These are phyloP conservation scores for Spathaspora passalidarum DNA, from an alignment of 805 yeast genomes.

Conservation along the genomic window DNA sequence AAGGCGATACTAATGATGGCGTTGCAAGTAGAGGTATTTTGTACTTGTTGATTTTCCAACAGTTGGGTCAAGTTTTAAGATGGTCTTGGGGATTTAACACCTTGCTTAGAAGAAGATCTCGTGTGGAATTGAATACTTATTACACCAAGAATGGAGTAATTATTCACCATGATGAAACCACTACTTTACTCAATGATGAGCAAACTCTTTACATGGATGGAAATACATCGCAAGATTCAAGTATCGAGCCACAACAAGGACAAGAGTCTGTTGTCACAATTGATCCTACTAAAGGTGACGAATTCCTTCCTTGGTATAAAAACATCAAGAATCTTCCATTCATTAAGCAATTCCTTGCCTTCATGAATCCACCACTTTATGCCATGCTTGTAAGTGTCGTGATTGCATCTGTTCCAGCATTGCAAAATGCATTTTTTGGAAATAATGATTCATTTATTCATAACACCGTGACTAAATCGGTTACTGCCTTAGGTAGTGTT, in stretches of 20 bases:
- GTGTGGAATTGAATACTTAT: conserved; percentile 29
- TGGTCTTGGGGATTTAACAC: conserved; percentile 89
- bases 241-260: background rate
- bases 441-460: conserved; percentile 54
- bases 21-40: conserved; percentile 77
- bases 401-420: conserved; percentile 62
- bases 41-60: conserved; percentile 74
- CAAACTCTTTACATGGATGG: conserved; percentile 4
- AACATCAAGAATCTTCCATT: conserved; percentile 7
- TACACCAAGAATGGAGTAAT: conserved; percentile 8
- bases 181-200: conserved; percentile 4
- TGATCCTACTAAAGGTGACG: background rate
- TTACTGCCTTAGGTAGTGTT: conserved; percentile 66
- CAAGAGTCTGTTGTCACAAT: background rate
- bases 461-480: conserved; percentile 62
- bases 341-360: conserved; percentile 26
- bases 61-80: conserved; percentile 75
- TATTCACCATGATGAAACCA: conserved; percentile 4
- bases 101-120: conserved; percentile 51
- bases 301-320: conserved; percentile 1
- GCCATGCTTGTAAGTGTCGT: conserved; percentile 69
- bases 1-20: conserved; percentile 62
- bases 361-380: conserved; percentile 82
- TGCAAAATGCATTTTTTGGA: conserved; percentile 57
- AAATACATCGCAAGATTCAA: background rate